Percentiles rank a stretch among this genome's conserved stretches.
Evolutionary conservation across 345 rosid species (phyloP).

Genomic region (Ricinus communis): DNA sequence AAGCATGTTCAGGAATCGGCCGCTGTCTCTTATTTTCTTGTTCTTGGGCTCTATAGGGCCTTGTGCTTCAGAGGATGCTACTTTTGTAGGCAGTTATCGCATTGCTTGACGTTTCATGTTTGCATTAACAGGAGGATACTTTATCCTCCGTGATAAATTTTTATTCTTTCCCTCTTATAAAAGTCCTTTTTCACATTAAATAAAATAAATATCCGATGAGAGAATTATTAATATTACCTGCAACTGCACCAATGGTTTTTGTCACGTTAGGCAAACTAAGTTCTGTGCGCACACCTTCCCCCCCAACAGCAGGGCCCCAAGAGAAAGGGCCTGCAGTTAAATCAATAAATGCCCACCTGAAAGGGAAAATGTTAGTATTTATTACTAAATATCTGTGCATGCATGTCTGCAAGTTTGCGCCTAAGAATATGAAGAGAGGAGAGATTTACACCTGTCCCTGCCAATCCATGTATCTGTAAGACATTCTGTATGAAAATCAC

Average conservation of each 20-base stretch:
- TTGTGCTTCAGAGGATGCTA: not conserved
- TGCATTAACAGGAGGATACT: not conserved
- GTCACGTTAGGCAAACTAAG: slow-evolving; percentile 87
- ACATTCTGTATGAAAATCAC: slow-evolving; percentile 73
- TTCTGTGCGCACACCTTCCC: slow-evolving; percentile 97
- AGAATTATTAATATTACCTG: slow-evolving; percentile 48
- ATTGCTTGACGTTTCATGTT: not conserved
- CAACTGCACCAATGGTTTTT: slow-evolving; percentile 92
- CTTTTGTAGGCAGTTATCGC: not conserved
- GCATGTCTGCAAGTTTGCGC: not conserved
- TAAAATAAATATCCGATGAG: not conserved
- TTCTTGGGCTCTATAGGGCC: not conserved
- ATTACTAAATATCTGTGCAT: not conserved
- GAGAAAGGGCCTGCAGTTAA: slow-evolving; percentile 93
- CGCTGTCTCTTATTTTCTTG: not conserved
- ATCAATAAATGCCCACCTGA: slow-evolving; percentile 97
- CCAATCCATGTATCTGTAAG: slow-evolving; percentile 97
- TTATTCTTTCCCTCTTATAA: not conserved
- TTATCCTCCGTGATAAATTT: not conserved
- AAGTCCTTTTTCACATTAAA: not conserved
- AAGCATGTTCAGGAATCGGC: not conserved
- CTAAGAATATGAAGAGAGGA: slow-evolving; percentile 35
- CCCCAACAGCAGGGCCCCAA: slow-evolving; percentile 99
- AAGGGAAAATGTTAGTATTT: slow-evolving; percentile 15
- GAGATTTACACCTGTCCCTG: slow-evolving; percentile 66